Conservation (phyloP, 202 grass and related monocot species). For the Hordeum pubiflorum region DNA sequence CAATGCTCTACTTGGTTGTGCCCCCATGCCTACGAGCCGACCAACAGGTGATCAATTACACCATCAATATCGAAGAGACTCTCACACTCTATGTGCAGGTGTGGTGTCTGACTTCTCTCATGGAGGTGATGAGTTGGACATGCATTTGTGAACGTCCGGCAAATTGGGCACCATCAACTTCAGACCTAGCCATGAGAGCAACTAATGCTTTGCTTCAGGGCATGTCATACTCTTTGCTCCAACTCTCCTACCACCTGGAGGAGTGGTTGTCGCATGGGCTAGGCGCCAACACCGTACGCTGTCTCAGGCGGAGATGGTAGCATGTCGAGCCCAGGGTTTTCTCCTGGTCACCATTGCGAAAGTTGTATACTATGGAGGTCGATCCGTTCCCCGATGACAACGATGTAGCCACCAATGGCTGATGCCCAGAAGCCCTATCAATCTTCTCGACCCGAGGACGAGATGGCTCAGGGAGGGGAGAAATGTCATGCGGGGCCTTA, state of each 20-base stretch:
- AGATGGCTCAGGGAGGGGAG: neutral
- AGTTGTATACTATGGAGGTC: neutral
- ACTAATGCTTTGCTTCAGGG: neutral
- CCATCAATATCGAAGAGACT: neutral
- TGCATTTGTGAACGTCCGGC: neutral
- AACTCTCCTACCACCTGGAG: neutral
- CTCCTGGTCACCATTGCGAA: neutral
- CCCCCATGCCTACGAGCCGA: neutral
- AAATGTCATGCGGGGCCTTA: neutral
- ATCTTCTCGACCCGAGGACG: neutral
- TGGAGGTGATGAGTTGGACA: neutral
- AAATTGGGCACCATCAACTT: neutral
- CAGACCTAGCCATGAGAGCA: neutral
- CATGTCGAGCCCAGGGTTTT: neutral
- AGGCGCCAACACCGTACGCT: neutral
- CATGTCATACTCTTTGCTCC: neutral
- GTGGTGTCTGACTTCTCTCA: neutral
- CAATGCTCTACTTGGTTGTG: neutral
- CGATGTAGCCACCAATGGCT: neutral
- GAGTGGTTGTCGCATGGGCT: neutral
- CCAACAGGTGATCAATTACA: neutral
- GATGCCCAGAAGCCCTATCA: neutral
- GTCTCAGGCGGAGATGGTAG: neutral
- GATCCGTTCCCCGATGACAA: neutral
- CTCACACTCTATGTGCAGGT: neutral